Conservation (phyloP, 192 early-diverging fungal species). For the Coemansia sp. region DNA sequence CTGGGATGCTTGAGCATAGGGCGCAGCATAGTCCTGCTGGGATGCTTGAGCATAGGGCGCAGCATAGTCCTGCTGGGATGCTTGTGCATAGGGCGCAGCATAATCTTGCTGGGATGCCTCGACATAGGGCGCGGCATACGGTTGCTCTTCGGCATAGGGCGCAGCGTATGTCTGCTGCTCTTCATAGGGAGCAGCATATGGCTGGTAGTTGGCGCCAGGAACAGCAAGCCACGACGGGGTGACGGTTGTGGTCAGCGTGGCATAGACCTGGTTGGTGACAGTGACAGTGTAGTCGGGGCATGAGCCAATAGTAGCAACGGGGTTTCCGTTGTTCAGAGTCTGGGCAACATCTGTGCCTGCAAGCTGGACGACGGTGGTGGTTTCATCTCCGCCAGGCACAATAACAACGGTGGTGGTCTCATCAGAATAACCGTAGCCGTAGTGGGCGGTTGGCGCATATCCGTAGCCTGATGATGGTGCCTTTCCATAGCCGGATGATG, state of each 20-base stretch:
- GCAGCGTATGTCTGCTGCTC: background rate
- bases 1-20: too few relatives aligned
- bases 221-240: conserved; percentile 45
- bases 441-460: background rate
- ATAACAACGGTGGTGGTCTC: conserved; percentile 19
- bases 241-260: conserved; percentile 37
- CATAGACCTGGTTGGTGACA: conserved; percentile 42
- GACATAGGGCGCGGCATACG: too few relatives aligned
- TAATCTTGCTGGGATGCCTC: too few relatives aligned
- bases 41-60: too few relatives aligned
- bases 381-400: conserved; percentile 16
- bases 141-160: too few relatives aligned
- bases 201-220: conserved; percentile 1
- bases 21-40: too few relatives aligned
- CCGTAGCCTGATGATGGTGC: conserved; percentile 13
- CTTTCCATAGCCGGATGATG: too few relatives aligned
- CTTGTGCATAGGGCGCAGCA: too few relatives aligned
- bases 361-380: conserved; percentile 40
- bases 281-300: conserved; percentile 51
- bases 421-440: conserved; percentile 12
- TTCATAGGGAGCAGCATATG: background rate
- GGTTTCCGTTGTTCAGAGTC: conserved; percentile 39
- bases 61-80: too few relatives aligned
- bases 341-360: conserved; percentile 29
- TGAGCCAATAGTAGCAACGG: conserved; percentile 39